Evolutionary conservation across 2,329 filamentous ascomycete genomes (phyloP).

Genomic region (Pyricularia pennisetigena): DNA sequence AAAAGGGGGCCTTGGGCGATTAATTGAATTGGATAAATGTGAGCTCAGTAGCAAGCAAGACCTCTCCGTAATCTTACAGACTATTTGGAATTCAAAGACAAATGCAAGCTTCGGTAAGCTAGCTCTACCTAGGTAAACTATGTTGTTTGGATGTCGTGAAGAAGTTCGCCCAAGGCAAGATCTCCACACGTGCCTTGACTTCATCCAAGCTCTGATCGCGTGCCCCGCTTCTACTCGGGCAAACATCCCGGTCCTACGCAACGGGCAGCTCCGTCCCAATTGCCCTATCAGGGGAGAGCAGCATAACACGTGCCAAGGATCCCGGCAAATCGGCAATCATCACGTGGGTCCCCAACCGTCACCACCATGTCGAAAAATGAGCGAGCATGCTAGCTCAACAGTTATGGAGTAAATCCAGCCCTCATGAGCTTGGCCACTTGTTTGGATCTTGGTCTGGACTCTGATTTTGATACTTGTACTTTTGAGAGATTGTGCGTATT

Average conservation of each 20-base stretch:
- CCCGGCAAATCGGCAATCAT: not conserved
- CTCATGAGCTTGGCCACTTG: too few relatives aligned
- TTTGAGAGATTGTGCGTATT: too few relatives aligned
- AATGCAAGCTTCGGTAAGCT: not conserved
- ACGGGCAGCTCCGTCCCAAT: constrained; percentile 5
- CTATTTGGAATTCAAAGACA: not conserved
- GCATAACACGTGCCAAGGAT: constrained; percentile 1
- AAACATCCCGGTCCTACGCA: not conserved
- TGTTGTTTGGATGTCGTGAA: not conserved
- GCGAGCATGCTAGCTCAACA: not conserved
- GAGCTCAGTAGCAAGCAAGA: not conserved
- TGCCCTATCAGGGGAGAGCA: constrained; percentile 6
- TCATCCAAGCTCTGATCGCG: not conserved
- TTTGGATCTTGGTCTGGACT: too few relatives aligned
- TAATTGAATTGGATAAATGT: not conserved
- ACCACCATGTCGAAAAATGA: not conserved
- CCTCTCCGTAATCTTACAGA: not conserved
- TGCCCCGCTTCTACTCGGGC: not conserved
- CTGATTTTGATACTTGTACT: too few relatives aligned
- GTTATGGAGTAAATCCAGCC: not conserved
- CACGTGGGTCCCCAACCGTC: not conserved
- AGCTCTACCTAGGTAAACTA: not conserved
- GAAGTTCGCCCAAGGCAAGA: not conserved
- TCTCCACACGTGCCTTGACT: not conserved
- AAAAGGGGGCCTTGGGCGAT: not conserved